These are phyloP conservation scores for Cubamyces lactineus DNA, from an alignment of 768 basidiomycete species.

Conservation along the genomic window DNA sequence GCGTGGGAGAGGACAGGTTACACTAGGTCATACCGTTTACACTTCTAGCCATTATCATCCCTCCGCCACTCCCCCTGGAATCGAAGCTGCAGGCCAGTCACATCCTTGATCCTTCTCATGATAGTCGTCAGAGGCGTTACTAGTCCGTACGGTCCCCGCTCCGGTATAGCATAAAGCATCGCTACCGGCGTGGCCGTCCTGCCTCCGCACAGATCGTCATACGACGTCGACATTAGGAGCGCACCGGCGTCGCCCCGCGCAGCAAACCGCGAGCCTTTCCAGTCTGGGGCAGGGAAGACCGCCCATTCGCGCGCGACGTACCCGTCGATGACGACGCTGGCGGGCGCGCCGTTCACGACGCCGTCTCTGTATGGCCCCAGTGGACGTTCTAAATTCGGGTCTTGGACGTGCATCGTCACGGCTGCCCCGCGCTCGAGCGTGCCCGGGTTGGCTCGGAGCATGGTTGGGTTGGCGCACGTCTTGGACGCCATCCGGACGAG, in stretches of 20 bases:
- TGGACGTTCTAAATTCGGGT: constrained; percentile 25
- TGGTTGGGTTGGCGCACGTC: constrained; percentile 15
- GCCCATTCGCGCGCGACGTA: constrained; percentile 25
- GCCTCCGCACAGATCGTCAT: constrained; percentile 2
- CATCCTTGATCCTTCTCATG: constrained; percentile 21
- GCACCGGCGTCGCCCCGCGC: constrained; percentile 24
- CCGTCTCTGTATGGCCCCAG: constrained; percentile 23
- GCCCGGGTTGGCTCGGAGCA: constrained; percentile 18
- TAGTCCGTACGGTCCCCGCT: constrained; percentile 26
- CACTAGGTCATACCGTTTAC: background rate
- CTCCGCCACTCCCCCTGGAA: constrained; percentile 21
- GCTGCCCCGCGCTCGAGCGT: constrained; percentile 20
- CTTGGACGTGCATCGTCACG: constrained; percentile 24
- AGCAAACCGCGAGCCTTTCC: constrained; percentile 10
- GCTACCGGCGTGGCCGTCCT: constrained; percentile 11
- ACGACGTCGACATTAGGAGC: constrained; percentile 10
- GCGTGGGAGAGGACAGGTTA: too few species aligned
- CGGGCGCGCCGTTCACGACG: constrained; percentile 26
- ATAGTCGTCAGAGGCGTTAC: constrained; percentile 25
- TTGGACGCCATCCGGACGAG: constrained; percentile 23
- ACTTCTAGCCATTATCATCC: background rate
- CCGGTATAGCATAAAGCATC: constrained; percentile 21
- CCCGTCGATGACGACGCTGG: constrained; percentile 20
- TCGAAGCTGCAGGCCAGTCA: constrained; percentile 23
- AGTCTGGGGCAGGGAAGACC: constrained; percentile 17